phyloP scores from a whole-genome alignment of 345 rosid species.

The Iberis pinnata region DNA sequence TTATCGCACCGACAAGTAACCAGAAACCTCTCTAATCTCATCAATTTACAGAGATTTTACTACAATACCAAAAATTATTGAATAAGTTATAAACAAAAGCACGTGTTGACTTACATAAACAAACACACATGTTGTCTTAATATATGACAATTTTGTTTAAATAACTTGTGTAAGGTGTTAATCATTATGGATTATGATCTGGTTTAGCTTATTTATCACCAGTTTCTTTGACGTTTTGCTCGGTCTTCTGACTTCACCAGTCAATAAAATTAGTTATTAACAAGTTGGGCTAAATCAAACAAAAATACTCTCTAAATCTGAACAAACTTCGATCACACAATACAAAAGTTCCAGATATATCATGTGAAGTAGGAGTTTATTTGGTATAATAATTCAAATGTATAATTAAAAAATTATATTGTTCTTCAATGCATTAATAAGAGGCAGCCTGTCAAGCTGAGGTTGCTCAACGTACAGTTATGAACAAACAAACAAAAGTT shows the following conservation, averaged over 20 bases:
- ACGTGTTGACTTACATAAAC: slow-evolving; percentile 11
- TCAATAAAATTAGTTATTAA: neutral
- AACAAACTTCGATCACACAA: neutral
- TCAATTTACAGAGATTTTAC: slow-evolving; percentile 9
- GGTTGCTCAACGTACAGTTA: slow-evolving; percentile 29
- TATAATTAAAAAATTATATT: no score
- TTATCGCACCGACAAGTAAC: slow-evolving; percentile 23
- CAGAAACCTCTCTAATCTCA: slow-evolving; percentile 14
- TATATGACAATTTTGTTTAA: no score
- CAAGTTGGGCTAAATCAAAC: slow-evolving; percentile 15
- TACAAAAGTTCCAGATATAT: neutral
- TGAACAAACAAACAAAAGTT: slow-evolving; percentile 30
- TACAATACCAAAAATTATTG: neutral
- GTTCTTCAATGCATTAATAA: slow-evolving; percentile 13
- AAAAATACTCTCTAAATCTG: neutral
- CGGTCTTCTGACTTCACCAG: slow-evolving; percentile 3
- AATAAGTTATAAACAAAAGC: slow-evolving; percentile 1
- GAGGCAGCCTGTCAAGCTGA: slow-evolving; percentile 22
- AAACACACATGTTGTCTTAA: no score
- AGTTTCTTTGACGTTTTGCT: slow-evolving; percentile 1
- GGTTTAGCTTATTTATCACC: neutral
- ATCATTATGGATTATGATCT: neutral
- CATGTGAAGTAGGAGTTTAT: slow-evolving; percentile 6
- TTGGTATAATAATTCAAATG: no score
- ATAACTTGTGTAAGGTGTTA: no score